Percentiles rank a stretch among this genome's conserved stretches.
Evolutionary conservation across 2,329 filamentous ascomycete genomes (phyloP).

Genomic region (Cryphonectria japonica): DNA sequence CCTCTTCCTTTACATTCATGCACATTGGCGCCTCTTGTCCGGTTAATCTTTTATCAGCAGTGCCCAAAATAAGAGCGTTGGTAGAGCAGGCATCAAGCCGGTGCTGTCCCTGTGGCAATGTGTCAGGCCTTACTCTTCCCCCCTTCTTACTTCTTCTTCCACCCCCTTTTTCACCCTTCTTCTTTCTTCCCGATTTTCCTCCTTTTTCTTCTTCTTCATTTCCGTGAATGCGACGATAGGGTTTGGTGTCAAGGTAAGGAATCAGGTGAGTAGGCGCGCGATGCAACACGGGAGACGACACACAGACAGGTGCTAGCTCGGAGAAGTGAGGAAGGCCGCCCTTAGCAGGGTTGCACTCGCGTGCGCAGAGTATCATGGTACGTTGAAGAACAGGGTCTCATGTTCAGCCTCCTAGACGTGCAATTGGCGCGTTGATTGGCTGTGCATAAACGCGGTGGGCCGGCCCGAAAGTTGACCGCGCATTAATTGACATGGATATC

Average conservation of each 20-base stretch:
- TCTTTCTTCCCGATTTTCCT: background rate
- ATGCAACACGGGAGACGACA: background rate
- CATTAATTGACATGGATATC: constrained; percentile 1
- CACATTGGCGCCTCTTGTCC: background rate
- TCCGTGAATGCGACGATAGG: no score
- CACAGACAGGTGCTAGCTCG: background rate
- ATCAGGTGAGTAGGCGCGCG: background rate
- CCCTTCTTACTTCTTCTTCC: no score
- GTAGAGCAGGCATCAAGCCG: background rate
- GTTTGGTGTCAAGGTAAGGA: background rate
- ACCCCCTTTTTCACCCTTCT: background rate
- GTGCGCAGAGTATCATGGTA: background rate
- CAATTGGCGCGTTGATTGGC: constrained; percentile 7
- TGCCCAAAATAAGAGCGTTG: background rate
- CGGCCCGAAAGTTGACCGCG: constrained; percentile 20
- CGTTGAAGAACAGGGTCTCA: constrained; percentile 19
- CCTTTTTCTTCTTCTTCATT: background rate
- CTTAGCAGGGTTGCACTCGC: constrained; percentile 6
- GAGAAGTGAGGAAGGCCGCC: background rate
- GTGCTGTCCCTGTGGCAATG: background rate
- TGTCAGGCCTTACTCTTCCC: no score
- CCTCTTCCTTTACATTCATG: background rate
- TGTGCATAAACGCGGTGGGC: constrained; percentile 5
- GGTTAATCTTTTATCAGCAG: background rate
- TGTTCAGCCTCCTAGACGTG: constrained; percentile 20